Conservation (phyloP, 169 alveolate genomes). For the Plasmodium vinckei region DNA sequence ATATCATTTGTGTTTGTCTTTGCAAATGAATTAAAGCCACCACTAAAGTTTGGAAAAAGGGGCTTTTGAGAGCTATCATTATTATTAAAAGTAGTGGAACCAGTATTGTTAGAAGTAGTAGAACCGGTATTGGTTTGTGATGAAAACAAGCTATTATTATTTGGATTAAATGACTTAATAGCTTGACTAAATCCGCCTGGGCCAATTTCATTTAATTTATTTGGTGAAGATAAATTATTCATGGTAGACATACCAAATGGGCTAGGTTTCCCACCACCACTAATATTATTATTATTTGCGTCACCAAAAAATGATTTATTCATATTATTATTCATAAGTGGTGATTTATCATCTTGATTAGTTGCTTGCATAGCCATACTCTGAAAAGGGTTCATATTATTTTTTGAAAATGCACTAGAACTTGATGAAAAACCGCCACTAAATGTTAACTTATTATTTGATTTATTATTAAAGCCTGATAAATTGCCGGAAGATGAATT, state of each 20-base stretch:
- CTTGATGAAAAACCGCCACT: slow-evolving; percentile 66
- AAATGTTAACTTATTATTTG: slow-evolving; percentile 55
- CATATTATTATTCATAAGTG: slow-evolving; percentile 21
- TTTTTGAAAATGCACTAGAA: slow-evolving; percentile 67
- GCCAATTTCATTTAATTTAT: slow-evolving; percentile 43
- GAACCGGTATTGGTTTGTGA: slow-evolving; percentile 22
- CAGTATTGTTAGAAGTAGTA: neutral
- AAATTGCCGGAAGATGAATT: slow-evolving; percentile 35
- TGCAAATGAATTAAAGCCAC: slow-evolving; percentile 47
- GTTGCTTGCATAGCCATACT: slow-evolving; percentile 68
- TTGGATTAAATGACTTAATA: slow-evolving; percentile 62
- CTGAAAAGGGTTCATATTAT: slow-evolving; percentile 70
- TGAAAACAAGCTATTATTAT: slow-evolving; percentile 41
- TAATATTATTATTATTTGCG: slow-evolving; percentile 11
- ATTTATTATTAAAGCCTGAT: slow-evolving; percentile 16
- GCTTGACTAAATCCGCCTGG: slow-evolving; percentile 17
- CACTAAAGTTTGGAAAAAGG: slow-evolving; percentile 18
- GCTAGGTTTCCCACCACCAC: slow-evolving; percentile 10
- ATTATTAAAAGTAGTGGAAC: neutral
- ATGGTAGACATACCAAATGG: slow-evolving; percentile 54
- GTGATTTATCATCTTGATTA: slow-evolving; percentile 41
- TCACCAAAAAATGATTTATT: slow-evolving; percentile 25
- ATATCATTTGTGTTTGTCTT: slow-evolving; percentile 68
- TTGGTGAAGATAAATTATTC: slow-evolving; percentile 15
- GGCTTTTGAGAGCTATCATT: slow-evolving; percentile 4